Conservation (phyloP, 768 basidiomycete genomes). For the Strobilomyces echinocephalus region DNA sequence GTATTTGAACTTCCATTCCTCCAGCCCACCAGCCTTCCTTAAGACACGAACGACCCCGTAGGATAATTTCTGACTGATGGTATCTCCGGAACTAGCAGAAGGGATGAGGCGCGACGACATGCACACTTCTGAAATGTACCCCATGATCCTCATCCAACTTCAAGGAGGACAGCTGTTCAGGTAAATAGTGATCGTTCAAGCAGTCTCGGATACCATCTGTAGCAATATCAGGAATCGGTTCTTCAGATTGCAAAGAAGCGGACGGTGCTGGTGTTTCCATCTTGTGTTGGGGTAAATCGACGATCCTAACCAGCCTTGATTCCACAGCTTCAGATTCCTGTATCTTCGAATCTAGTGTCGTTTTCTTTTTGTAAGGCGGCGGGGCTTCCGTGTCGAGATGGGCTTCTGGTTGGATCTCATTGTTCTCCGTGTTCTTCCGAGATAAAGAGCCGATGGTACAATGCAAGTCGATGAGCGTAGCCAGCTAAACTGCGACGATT, state of each 20-base stretch:
- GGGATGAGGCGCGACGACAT: constrained; percentile 3
- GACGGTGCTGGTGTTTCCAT: background rate
- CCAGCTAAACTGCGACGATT: constrained; percentile 31
- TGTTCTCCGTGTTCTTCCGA: background rate
- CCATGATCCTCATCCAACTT: constrained; percentile 31
- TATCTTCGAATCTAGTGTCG: background rate
- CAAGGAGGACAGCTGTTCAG: constrained; percentile 19
- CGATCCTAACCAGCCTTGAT: background rate
- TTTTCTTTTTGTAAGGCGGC: constrained; percentile 20
- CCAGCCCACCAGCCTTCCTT: constrained; percentile 49
- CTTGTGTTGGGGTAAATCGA: constrained; percentile 1
- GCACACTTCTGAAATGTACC: constrained; percentile 17
- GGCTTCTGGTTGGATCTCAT: background rate
- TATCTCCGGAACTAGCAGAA: constrained; percentile 42
- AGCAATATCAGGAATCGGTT: constrained; percentile 18
- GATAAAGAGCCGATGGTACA: constrained; percentile 31
- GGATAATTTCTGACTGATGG: constrained; percentile 44
- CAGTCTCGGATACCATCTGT: constrained; percentile 11
- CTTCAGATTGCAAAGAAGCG: background rate
- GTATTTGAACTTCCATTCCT: constrained; percentile 36
- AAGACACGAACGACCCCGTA: constrained; percentile 35
- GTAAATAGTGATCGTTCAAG: constrained; percentile 21
- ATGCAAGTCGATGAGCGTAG: constrained; percentile 46
- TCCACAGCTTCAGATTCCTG: background rate
- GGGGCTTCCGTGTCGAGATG: constrained; percentile 3